Percentiles rank a stretch among this genome's conserved stretches.
Conservation (phyloP, 2,329 filamentous ascomycete genomes). For the Colletotrichum sp. region DNA sequence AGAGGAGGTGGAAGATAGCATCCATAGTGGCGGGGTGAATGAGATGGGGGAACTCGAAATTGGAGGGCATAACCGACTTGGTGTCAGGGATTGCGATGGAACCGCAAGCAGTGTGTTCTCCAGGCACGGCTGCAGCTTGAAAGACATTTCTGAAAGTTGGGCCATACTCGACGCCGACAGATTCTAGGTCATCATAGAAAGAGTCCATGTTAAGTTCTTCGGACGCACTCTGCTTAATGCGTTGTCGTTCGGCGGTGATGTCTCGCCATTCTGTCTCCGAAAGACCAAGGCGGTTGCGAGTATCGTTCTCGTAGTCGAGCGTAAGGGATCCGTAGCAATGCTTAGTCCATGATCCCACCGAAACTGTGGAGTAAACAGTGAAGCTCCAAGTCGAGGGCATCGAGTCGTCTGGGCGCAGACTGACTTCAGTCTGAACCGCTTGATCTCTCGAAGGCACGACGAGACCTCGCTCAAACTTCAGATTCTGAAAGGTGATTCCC, state of each 20-base stretch:
- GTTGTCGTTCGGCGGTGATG: background rate
- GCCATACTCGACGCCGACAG: constrained; percentile 22
- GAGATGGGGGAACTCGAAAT: constrained; percentile 30
- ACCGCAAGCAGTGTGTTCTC: background rate
- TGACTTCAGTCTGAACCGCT: background rate
- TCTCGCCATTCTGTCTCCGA: background rate
- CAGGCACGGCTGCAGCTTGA: background rate
- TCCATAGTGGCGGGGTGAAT: constrained; percentile 39
- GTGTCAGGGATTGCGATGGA: constrained; percentile 16
- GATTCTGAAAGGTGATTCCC: background rate
- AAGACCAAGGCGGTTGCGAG: background rate
- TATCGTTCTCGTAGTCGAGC: background rate
- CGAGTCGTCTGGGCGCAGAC: background rate
- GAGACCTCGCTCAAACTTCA: background rate
- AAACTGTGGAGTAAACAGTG: background rate
- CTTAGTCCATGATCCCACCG: background rate
- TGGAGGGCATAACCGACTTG: constrained; percentile 30
- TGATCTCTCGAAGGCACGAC: background rate
- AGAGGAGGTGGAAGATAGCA: constrained; percentile 23
- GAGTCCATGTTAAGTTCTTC: background rate
- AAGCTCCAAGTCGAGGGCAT: background rate
- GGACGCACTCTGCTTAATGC: background rate
- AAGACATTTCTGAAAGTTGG: constrained; percentile 16
- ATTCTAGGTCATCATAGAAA: constrained; percentile 20
- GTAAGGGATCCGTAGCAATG: background rate